Conservation (phyloP, 129 eudicot species). For the Saposhnikovia divaricata region DNA sequence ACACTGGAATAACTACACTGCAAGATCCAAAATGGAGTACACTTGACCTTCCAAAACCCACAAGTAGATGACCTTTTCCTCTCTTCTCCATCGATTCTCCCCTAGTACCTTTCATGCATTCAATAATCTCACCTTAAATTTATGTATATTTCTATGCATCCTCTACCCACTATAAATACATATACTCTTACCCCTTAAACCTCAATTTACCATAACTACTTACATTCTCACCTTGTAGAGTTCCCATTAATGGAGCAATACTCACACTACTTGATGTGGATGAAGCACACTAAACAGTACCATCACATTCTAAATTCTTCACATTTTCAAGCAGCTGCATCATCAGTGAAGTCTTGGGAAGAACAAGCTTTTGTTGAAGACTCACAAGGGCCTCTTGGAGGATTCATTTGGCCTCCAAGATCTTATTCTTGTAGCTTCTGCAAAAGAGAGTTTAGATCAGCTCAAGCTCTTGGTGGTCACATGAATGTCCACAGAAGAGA, state of each 20-base stretch:
- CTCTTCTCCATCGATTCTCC: slow-evolving; percentile 34
- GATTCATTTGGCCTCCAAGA: slow-evolving; percentile 64
- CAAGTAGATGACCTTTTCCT: slow-evolving; percentile 11
- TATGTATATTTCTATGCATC: neutral
- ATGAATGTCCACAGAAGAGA: slow-evolving; percentile 78
- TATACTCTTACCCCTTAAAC: neutral
- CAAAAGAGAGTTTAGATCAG: slow-evolving; percentile 56
- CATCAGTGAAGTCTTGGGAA: slow-evolving; percentile 30
- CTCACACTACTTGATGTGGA: slow-evolving; percentile 47
- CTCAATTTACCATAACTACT: neutral
- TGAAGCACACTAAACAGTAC: slow-evolving; percentile 25
- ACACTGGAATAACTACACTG: slow-evolving; percentile 13
- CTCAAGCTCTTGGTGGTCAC: slow-evolving; percentile 85
- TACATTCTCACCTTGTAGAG: neutral
- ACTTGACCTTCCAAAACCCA: slow-evolving; percentile 19
- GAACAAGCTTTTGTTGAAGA: slow-evolving; percentile 48
- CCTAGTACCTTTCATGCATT: slow-evolving; percentile 45
- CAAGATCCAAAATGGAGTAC: slow-evolving; percentile 23
- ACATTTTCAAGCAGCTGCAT: neutral
- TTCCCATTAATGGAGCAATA: slow-evolving; percentile 37
- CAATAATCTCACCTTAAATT: slow-evolving; percentile 16
- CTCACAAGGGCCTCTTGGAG: slow-evolving; percentile 41
- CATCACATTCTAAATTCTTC: slow-evolving; percentile 17
- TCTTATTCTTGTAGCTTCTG: slow-evolving; percentile 70
- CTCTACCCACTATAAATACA: slow-evolving; percentile 3